Evolutionary conservation across 768 basidiomycete species (phyloP).

Genomic region (Inosperma sp.): DNA sequence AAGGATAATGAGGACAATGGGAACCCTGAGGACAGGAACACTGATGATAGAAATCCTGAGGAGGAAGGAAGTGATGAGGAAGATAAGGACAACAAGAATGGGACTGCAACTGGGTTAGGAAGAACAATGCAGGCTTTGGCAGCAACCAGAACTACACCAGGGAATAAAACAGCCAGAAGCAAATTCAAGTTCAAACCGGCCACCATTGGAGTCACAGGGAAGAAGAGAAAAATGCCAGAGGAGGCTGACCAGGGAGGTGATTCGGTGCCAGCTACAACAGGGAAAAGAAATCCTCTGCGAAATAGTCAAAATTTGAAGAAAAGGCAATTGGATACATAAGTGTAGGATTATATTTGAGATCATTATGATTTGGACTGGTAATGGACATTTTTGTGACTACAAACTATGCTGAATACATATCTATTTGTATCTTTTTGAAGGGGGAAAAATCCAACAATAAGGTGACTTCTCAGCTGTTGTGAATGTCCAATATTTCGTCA

Average conservation of each 20-base stretch:
- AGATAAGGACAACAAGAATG: not conserved
- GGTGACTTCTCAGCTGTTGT: not conserved
- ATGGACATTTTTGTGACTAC: too few species aligned
- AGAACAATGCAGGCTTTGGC: not conserved
- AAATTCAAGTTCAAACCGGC: not conserved
- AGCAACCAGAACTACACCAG: not conserved
- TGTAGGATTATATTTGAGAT: too few species aligned
- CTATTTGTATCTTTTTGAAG: too few species aligned
- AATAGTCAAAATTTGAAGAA: not conserved
- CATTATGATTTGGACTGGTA: too few species aligned
- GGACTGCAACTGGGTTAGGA: not conserved
- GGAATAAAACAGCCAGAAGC: not conserved
- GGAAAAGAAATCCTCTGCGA: not conserved
- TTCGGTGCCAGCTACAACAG: not conserved
- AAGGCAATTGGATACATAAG: too few species aligned
- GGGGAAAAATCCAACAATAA: too few species aligned
- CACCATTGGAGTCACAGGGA: not conserved
- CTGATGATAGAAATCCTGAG: not conserved
- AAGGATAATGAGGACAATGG: too few species aligned
- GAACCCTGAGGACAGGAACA: not conserved
- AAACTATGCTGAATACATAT: too few species aligned
- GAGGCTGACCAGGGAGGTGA: not conserved
- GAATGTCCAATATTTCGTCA: slow-evolving; percentile 1
- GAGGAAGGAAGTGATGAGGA: not conserved
- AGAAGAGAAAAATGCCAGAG: not conserved